Evolutionary conservation across 208 protist genomes (phyloP).

Genomic region (Angomonas deanei): DNA sequence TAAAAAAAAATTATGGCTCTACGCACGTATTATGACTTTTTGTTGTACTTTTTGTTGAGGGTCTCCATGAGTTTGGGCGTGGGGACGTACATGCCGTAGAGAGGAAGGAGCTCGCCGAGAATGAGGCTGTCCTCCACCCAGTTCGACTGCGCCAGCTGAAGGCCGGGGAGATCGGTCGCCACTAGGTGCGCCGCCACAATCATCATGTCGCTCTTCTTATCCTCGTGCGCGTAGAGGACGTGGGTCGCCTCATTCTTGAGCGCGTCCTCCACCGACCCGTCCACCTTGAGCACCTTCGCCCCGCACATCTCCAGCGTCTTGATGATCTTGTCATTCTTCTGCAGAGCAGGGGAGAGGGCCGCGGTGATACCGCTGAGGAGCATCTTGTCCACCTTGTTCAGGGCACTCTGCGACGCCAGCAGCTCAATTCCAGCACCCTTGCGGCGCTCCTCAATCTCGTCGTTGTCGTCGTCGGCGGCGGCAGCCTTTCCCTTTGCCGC

Average conservation of each 20-base stretch:
- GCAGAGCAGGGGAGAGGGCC: conserved; percentile 52
- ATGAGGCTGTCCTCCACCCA: conserved; percentile 87
- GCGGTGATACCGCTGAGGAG: conserved; percentile 72
- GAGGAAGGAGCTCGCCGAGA: conserved; percentile 64
- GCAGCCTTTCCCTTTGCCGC: conserved; percentile 12
- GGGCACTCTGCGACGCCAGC: conserved; percentile 42
- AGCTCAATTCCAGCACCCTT: conserved; percentile 49
- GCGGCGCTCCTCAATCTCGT: conserved; percentile 39
- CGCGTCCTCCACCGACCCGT: conserved; percentile 24
- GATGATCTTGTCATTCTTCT: conserved; percentile 17
- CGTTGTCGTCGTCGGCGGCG: conserved; percentile 36
- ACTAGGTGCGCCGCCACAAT: conserved; percentile 47
- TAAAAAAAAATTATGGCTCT: not conserved
- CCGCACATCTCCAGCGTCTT: conserved; percentile 57
- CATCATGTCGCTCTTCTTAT: conserved; percentile 75
- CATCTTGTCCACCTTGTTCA: conserved; percentile 63
- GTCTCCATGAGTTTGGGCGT: conserved; percentile 76
- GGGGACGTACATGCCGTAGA: conserved; percentile 67
- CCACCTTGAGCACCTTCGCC: conserved; percentile 34
- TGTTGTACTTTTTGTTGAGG: conserved; percentile 70
- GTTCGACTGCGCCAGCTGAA: conserved; percentile 56
- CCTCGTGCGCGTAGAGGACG: conserved; percentile 68
- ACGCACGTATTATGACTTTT: conserved; percentile 5
- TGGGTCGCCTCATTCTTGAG: conserved; percentile 60
- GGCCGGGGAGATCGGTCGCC: conserved; percentile 39